A percentile compares a stretch with the other conserved stretches of the same genome.
phyloP scores from a whole-genome alignment of 192 early-diverging fungal genomes.

The Linnemannia zychae region DNA sequence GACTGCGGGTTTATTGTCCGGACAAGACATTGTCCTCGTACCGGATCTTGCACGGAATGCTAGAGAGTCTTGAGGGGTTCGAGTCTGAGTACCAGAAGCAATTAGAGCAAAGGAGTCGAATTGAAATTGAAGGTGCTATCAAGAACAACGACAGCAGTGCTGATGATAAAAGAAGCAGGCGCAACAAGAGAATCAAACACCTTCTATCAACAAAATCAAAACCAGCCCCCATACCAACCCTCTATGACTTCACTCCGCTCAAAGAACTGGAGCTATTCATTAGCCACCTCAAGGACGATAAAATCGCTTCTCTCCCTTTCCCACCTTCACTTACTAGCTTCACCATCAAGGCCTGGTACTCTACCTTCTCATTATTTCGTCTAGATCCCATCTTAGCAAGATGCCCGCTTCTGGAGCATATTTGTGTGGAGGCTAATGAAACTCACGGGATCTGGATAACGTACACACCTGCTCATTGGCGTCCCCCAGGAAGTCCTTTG shows the following conservation, averaged over 20 bases:
- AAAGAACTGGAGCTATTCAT: background rate
- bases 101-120: background rate
- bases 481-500: too few relatives aligned
- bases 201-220: background rate
- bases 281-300: too few relatives aligned
- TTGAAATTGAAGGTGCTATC: background rate
- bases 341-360: background rate
- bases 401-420: background rate
- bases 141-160: background rate
- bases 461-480: too few relatives aligned
- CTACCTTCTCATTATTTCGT: background rate
- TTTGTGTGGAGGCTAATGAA: background rate
- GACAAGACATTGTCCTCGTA: background rate
- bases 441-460: background rate
- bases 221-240: too few relatives aligned
- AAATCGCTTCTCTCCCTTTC: background rate
- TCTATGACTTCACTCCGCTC: background rate
- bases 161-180: background rate
- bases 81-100: background rate
- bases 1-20: background rate
- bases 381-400: background rate
- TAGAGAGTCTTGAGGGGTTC: background rate
- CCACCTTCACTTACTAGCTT: background rate
- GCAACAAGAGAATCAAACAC: too few relatives aligned
- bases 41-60: background rate